Evolutionary conservation across 225 moss, liverwort and hornwort species (phyloP).

Genomic region (Sphagnum contortum): DNA sequence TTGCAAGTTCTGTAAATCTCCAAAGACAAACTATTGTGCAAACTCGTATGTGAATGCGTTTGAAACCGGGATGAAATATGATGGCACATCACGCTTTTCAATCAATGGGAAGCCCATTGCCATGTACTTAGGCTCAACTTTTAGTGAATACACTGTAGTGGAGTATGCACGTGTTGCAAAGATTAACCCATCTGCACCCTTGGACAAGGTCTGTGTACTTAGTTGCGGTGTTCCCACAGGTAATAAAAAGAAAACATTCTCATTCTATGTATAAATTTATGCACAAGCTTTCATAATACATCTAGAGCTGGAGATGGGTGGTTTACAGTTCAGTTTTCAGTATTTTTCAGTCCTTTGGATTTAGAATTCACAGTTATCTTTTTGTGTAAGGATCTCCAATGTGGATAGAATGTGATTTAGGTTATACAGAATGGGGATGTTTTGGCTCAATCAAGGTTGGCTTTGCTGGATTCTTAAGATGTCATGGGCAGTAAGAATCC

Average conservation of each 20-base stretch:
- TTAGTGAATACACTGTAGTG: conserved; percentile 90
- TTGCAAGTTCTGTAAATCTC: conserved; percentile 67
- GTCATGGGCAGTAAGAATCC: no score
- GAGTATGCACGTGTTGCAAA: conserved; percentile 75
- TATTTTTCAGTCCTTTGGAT: no score
- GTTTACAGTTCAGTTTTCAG: no score
- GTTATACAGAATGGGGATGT: no score
- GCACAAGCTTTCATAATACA: no score
- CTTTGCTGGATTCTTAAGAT: no score
- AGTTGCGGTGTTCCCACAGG: conserved; percentile 84
- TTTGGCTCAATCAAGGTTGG: no score
- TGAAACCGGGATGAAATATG: conserved; percentile 56
- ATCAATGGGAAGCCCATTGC: conserved; percentile 58
- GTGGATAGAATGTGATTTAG: no score
- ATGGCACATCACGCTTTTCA: conserved; percentile 74
- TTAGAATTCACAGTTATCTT: no score
- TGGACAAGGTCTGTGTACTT: conserved; percentile 68
- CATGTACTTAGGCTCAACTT: conserved; percentile 67
- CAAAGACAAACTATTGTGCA: conserved; percentile 69
- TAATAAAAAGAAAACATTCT: conserved; percentile 3
- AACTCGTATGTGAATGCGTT: conserved; percentile 37
- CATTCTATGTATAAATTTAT: no score
- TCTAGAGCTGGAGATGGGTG: no score
- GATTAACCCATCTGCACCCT: conserved; percentile 59
- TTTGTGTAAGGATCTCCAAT: no score